phyloP scores from a whole-genome alignment of 331 rosid species.

The Cydonia oblonga region DNA sequence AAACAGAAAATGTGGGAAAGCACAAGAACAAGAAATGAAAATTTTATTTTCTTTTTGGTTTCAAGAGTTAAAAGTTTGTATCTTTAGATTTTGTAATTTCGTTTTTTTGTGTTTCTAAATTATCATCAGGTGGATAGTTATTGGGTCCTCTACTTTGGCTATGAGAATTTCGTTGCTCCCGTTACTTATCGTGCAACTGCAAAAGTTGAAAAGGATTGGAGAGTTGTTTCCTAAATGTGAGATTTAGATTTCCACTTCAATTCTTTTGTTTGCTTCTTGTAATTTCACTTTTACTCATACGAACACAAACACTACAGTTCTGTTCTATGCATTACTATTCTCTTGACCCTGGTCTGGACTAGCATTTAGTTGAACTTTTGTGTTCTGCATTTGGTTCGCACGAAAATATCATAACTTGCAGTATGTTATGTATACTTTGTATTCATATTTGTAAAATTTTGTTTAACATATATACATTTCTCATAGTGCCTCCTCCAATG shows the following conservation, averaged over 20 bases:
- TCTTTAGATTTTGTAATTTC: not conserved
- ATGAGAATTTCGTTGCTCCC: conserved; percentile 52
- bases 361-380: not conserved
- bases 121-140: conserved; percentile 65
- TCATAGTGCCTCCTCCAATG: conserved; percentile 87
- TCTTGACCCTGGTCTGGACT: not conserved
- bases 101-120: conserved; percentile 1
- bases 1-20: too few relatives aligned
- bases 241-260: conserved; percentile 9
- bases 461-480: conserved; percentile 42
- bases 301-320: not conserved
- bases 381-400: not conserved
- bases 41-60: not conserved
- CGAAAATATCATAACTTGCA: not conserved
- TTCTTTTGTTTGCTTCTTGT: not conserved
- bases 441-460: conserved; percentile 12
- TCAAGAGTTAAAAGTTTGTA: not conserved
- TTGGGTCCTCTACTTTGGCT: conserved; percentile 59
- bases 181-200: conserved; percentile 46
- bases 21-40: too few relatives aligned
- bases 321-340: not conserved
- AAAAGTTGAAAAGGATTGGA: conserved; percentile 46
- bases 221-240: conserved; percentile 56
- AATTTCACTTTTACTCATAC: not conserved
- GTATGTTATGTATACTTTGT: not conserved